These are phyloP conservation scores for Ocimum tenuiflorum DNA, from an alignment of 257 asterid genomes.

Conservation along the genomic window DNA sequence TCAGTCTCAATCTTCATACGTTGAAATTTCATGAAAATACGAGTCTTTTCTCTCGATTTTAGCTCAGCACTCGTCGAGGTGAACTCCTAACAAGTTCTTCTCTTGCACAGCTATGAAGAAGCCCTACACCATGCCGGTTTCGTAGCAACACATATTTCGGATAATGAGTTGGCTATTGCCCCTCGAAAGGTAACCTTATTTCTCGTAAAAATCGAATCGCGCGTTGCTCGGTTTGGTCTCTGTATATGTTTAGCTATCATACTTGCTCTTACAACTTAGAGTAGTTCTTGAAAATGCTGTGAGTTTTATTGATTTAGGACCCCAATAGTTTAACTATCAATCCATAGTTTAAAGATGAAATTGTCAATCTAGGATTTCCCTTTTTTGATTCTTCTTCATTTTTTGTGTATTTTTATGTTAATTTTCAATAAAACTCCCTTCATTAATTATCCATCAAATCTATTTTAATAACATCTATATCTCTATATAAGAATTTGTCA, in stretches of 20 bases:
- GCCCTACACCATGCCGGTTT: conserved; percentile 66
- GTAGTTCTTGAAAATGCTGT: background rate
- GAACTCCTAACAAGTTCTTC: background rate
- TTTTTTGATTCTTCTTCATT: too few relatives aligned
- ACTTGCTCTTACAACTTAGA: background rate
- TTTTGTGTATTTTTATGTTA: too few relatives aligned
- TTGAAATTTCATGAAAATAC: background rate
- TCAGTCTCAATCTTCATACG: background rate
- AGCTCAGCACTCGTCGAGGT: background rate
- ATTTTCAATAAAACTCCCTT: too few relatives aligned
- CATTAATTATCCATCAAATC: too few relatives aligned
- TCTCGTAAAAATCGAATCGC: background rate
- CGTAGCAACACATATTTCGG: conserved; percentile 46
- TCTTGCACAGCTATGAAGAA: conserved; percentile 55
- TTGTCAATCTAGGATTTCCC: too few relatives aligned
- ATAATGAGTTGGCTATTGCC: conserved; percentile 58
- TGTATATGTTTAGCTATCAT: too few relatives aligned
- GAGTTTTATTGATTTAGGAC: background rate
- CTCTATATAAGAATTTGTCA: too few relatives aligned
- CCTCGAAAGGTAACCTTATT: conserved; percentile 50
- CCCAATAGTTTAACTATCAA: too few relatives aligned
- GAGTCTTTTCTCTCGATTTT: background rate
- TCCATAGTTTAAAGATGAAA: too few relatives aligned
- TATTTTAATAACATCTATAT: too few relatives aligned
- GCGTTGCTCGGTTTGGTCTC: background rate